Conservation (phyloP, 768 basidiomycete genomes). For the Phylloporus sp. region DNA sequence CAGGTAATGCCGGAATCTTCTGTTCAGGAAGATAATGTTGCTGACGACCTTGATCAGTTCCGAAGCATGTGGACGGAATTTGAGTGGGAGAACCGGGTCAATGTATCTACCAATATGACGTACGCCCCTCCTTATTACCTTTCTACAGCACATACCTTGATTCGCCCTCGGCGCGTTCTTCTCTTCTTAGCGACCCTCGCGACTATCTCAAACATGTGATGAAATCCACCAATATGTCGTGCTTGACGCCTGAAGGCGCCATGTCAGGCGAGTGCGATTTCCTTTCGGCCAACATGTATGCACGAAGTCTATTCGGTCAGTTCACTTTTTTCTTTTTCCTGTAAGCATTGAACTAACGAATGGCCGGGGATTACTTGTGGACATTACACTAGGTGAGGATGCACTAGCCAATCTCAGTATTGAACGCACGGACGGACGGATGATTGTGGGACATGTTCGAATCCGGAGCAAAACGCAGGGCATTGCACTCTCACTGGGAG, state of each 20-base stretch:
- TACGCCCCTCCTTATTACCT: constrained; percentile 37
- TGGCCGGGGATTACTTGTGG: not conserved
- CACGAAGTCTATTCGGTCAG: constrained; percentile 87
- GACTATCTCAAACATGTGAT: constrained; percentile 93
- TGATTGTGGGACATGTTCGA: constrained; percentile 88
- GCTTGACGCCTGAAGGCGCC: constrained; percentile 83
- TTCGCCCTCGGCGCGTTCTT: not conserved
- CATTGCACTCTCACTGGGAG: constrained; percentile 92
- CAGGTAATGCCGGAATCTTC: constrained; percentile 49
- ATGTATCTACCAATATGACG: constrained; percentile 81
- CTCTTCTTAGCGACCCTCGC: constrained; percentile 63
- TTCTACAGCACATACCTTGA: too few relatives aligned
- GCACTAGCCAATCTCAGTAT: constrained; percentile 93
- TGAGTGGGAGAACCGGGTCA: constrained; percentile 99
- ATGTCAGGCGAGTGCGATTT: constrained; percentile 96
- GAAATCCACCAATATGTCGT: constrained; percentile 97
- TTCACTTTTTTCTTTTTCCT: not conserved
- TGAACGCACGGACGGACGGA: constrained; percentile 78
- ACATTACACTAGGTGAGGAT: constrained; percentile 68
- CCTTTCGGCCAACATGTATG: constrained; percentile 95
- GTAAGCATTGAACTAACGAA: not conserved
- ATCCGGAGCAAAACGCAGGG: constrained; percentile 98
- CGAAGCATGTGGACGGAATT: constrained; percentile 99
- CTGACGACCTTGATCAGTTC: constrained; percentile 53
- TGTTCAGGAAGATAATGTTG: not conserved